Evolutionary conservation across 2,329 filamentous ascomycete genomes (phyloP), one percentile per base, ranked within the genome.

Genomic region (Stemphylium lycopersici): DNA sequence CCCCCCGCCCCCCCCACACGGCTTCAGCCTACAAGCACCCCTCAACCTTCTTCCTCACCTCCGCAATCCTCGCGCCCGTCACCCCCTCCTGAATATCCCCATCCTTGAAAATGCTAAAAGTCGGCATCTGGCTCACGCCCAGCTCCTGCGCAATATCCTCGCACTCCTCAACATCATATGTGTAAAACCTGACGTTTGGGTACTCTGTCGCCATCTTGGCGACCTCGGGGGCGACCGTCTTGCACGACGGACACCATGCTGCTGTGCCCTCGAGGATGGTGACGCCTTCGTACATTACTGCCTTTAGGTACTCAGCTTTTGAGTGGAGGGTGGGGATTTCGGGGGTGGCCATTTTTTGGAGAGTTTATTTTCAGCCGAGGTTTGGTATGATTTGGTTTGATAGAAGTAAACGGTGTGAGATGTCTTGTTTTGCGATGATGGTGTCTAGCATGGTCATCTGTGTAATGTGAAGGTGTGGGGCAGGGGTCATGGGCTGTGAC

Each of bases 221-320:
- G 26, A 70, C 65, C 38, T 70, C 64, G 6, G 68, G 67, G 2
- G 68, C 69, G 7, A 70, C 63, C 3, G 58, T 55, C 48, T 65
- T 64, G 62, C 68, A 71, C 34, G 69, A 65, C 31, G 59, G 20
- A 37, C 68, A 72, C 69, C 69, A 70, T 7, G 62, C 63, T 45
- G 69, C 67, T 36, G 68, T 70, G 56, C 63, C 67, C 48, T 72
- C 62, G 51, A 71, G 66, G 55, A 72, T 59, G 11, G 68, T 70
- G 15, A 71, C 62, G 48, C 69, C 69, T 58, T 63, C 60, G 55
- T 70, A 65, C 59, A 61, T 66, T 29, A 71, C 61, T 31, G 67
- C 69, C 54, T 62, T 63, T 18, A 69, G 64, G 56, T 71, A 70
- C 24, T 65, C 65, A 26, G 63, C 48, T 62, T 64, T 67, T 49